Base-by-base conservation (phyloP, 176 grass and related monocot species). In the Metroxylon sagu region DNA sequence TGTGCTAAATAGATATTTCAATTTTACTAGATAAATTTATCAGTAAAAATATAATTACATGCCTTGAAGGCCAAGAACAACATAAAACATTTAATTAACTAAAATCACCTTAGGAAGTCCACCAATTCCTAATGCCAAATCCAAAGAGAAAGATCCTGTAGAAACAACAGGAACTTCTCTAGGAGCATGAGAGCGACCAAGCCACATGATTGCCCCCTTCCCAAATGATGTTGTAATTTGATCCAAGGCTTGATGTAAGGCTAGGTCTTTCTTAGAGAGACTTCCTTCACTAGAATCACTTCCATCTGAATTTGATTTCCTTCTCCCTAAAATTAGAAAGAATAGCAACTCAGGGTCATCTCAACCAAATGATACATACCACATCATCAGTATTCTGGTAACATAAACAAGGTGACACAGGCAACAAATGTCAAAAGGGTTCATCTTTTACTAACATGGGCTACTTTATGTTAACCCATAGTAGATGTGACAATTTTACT, bases 181-280 rank as follows among this genome's bases (percentile, higher is more conserved):
- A 68, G 59, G 69, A 50, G 87, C 78, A 54, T 92, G 71, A 67
- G 56, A 76, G 57, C 84, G 93, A 28, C 93, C 93, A 82, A 97
- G 87, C 87, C 93, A 97, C 93, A 97, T 97, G 50, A 97, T 97
- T 57, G 93, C 79, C 0, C 93, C 93, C 55, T 97, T 85, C 25
- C 93, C 93, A 72, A 97, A 97, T 6, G 93, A 64, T 53, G 75
- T 59, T 73, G 76, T 84, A 71, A 97, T 92, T 53, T 97, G 93
- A 85, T 97, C 93, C 5, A 97, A 80, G 18, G 93, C 93, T 78
- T 97, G 84, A 60, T 91, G 83, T 56, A 97, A 82, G 67, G 93
- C 93, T 26, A 82, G 58, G 28, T 97, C 93, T 78, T 87, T 90
- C 78, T 85, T 88, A 16, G 93, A 97, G 60, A 91, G 76, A 70